phyloP scores from a whole-genome alignment of 2,329 filamentous ascomycete species.

The Venturia pyrina region DNA sequence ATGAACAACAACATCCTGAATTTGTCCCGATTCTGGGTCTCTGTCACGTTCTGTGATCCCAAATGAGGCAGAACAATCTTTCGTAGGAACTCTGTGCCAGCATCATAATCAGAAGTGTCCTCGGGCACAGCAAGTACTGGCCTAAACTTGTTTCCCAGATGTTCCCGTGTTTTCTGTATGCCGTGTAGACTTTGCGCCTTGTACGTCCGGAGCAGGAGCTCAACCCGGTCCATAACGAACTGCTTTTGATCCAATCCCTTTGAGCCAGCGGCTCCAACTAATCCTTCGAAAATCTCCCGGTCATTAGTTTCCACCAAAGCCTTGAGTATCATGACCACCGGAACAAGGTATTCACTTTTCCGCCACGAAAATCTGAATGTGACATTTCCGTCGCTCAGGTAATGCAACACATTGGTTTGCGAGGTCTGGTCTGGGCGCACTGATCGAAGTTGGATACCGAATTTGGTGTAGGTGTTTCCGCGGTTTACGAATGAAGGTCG shows the following conservation, averaged over 20 bases:
- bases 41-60: constrained; percentile 73
- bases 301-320: constrained; percentile 94
- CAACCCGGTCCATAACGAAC: constrained; percentile 89
- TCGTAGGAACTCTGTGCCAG: constrained; percentile 81
- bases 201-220: constrained; percentile 85
- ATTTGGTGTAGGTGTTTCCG: constrained; percentile 78
- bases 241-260: constrained; percentile 72
- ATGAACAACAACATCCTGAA: constrained; percentile 92
- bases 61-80: constrained; percentile 88
- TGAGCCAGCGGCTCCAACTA: constrained; percentile 68
- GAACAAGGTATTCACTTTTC: constrained; percentile 94
- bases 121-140: constrained; percentile 76
- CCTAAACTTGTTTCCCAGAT: constrained; percentile 84
- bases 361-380: constrained; percentile 97
- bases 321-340: constrained; percentile 93
- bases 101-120: constrained; percentile 77
- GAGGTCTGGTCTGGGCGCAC: constrained; percentile 96
- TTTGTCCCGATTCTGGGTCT: constrained; percentile 79
- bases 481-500: constrained; percentile 83
- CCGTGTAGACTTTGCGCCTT: constrained; percentile 81
- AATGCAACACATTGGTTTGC: constrained; percentile 94
- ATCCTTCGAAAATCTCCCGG: constrained; percentile 86
- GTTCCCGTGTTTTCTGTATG: constrained; percentile 70
- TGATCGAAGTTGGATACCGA: constrained; percentile 81
- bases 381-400: constrained; percentile 88